Evolutionary conservation across 2,329 filamentous ascomycete genomes (phyloP), one percentile per base, ranked within the genome.

Genomic region (Clathrospora elynae): DNA sequence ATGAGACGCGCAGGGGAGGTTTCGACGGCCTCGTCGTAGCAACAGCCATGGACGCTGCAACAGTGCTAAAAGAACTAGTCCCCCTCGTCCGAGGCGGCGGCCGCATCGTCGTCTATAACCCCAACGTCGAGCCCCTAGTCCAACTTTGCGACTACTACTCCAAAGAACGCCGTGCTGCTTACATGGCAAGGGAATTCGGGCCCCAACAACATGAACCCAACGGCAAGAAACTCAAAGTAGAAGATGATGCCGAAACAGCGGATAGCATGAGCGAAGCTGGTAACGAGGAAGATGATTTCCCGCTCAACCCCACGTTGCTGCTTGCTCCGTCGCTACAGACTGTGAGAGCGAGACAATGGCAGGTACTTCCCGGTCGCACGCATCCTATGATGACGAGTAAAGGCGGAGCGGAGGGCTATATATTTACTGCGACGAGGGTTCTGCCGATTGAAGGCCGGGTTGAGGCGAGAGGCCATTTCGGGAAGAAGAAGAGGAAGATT

Each of bases 331-430:
- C 80, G 9, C 77, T 99, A 38, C 91, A 97, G 73, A 93, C 85
- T 2, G 88, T 86, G 33, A 79, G 89, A 10, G 85, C 87, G 4
- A 79, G 87, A 49, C 78, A 82, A 38, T 97, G 90, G 88, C 93
- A 99, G 74, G 91, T 96, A 2, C 71, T 99, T 32, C 93, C 93
- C 0, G 88, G 90, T 1, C 77, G 93, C 39, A 97, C 93, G 37
- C 93, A 99, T 73, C 93, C 93, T 5, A 71, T 95, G 41, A 99
- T 99, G 93, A 96, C 88, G 46, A 84, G 84, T 24, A 80, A 82
- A 26, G 93, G 93, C 13, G 92, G 92, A 1, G 84, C 90, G 0
- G 92, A 97, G 64, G 93, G 93, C 0, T 99, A 89, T 68, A 68
- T 99, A 3, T 90, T 97, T 56, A 92, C 90, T 18, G 92, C 81